Evolutionary conservation across 805 yeast species (phyloP).

Genomic region (Yamadazyma nakazawae): DNA sequence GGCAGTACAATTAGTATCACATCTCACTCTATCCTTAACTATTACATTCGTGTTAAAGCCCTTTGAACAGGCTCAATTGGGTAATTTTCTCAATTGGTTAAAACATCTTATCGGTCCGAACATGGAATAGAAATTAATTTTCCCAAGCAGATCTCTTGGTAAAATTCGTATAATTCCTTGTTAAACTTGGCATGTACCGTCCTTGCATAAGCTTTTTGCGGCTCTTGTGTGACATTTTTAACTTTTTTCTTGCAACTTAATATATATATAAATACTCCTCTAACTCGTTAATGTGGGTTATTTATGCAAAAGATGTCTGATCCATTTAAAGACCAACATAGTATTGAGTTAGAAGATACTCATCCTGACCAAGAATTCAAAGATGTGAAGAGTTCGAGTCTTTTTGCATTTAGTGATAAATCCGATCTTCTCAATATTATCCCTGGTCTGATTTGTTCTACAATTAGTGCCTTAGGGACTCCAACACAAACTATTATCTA

Average conservation of each 20-base stretch:
- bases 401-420: slow-evolving; percentile 16
- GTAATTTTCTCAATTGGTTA: slow-evolving; percentile 11
- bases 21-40: no score
- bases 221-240: neutral
- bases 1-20: no score
- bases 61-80: slow-evolving; percentile 12
- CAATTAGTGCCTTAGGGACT: slow-evolving; percentile 53
- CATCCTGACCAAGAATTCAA: neutral
- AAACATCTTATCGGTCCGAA: slow-evolving; percentile 7
- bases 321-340: slow-evolving; percentile 2
- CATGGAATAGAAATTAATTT: slow-evolving; percentile 5
- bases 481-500: slow-evolving; percentile 62
- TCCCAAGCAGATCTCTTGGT: neutral
- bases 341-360: slow-evolving; percentile 2
- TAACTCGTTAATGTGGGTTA: slow-evolving; percentile 79
- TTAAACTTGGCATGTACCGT: neutral
- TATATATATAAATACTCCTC: slow-evolving; percentile 42
- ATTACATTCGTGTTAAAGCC: neutral
- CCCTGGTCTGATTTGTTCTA: slow-evolving; percentile 36
- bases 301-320: slow-evolving; percentile 78
- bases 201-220: neutral
- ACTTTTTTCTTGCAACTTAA: neutral
- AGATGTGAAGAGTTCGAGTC: slow-evolving; percentile 6
- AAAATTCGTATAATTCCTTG: neutral
- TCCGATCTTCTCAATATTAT: slow-evolving; percentile 15